Percentiles rank a stretch among this genome's conserved stretches.
Conservation (phyloP, 805 yeast genomes). For the Candida incommunis region DNA sequence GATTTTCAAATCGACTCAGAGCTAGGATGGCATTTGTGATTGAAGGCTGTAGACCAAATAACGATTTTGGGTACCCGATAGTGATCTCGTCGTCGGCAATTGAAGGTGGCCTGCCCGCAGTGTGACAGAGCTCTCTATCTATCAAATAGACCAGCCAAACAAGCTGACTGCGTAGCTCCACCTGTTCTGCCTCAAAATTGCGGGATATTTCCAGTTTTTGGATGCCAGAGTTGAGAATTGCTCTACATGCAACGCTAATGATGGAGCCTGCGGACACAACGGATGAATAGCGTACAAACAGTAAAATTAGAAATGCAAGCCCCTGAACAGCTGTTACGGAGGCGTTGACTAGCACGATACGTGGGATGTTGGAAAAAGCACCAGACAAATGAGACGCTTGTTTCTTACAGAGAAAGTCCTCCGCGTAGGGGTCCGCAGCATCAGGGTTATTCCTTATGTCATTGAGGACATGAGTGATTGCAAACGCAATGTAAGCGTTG, state of each 20-base stretch:
- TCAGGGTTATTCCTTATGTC: background rate
- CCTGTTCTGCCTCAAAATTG: background rate
- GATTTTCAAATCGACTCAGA: background rate
- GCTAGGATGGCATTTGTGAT: background rate
- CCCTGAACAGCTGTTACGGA: slow-evolving; percentile 1
- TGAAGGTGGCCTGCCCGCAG: background rate
- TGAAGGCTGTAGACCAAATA: background rate
- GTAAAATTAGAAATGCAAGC: background rate
- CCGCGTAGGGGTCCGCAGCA: background rate
- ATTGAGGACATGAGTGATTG: background rate
- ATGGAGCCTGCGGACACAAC: background rate
- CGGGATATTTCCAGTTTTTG: background rate
- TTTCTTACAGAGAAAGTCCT: background rate
- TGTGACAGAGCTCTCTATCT: background rate
- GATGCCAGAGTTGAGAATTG: slow-evolving; percentile 1
- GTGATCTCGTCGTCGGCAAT: background rate
- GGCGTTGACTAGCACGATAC: background rate
- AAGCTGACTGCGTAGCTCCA: background rate
- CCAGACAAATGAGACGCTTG: background rate
- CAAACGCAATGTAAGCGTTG: background rate
- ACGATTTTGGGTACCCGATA: background rate
- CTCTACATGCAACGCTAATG: background rate
- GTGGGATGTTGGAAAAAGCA: background rate
- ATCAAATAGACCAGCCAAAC: background rate
- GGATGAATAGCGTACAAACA: background rate